Percentiles rank a stretch among this genome's conserved stretches.
Conservation (phyloP, 495 filamentous ascomycete species). For the Beverwykella pulmonaria region DNA sequence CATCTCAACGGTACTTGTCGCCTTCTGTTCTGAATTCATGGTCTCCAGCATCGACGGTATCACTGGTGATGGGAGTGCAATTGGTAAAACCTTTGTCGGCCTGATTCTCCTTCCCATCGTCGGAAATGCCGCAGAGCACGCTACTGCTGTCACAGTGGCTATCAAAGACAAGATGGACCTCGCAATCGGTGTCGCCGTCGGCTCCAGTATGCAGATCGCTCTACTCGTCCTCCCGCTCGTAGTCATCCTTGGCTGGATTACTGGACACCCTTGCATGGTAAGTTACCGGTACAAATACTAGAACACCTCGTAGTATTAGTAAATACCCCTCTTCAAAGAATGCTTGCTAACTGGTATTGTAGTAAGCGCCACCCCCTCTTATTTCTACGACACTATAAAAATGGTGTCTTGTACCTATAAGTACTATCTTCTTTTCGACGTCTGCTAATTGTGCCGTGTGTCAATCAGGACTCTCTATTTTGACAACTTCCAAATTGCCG, state of each 20-base stretch:
- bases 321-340: too few relatives aligned
- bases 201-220: slow-evolving; percentile 92
- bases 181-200: slow-evolving; percentile 93
- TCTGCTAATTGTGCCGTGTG: too few relatives aligned
- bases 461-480: slow-evolving; percentile 92
- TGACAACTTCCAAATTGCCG: slow-evolving; percentile 88
- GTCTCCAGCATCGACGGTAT: slow-evolving; percentile 76
- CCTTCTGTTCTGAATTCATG: slow-evolving; percentile 89
- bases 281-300: too few relatives aligned
- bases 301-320: too few relatives aligned
- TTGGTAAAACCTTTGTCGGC: slow-evolving; percentile 96
- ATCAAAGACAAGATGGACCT: slow-evolving; percentile 97
- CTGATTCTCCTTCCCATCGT: slow-evolving; percentile 95
- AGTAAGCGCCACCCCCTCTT: too few relatives aligned
- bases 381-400: too few relatives aligned
- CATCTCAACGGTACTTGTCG: slow-evolving; percentile 76
- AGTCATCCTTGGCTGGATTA: slow-evolving; percentile 90
- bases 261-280: slow-evolving; percentile 73
- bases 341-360: too few relatives aligned
- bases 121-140: slow-evolving; percentile 96
- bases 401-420: too few relatives aligned
- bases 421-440: too few relatives aligned
- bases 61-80: slow-evolving; percentile 45
- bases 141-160: slow-evolving; percentile 90
- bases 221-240: slow-evolving; percentile 87